Conservation (phyloP, 352 stramenopile species). For the Pythium aphanidermatum region DNA sequence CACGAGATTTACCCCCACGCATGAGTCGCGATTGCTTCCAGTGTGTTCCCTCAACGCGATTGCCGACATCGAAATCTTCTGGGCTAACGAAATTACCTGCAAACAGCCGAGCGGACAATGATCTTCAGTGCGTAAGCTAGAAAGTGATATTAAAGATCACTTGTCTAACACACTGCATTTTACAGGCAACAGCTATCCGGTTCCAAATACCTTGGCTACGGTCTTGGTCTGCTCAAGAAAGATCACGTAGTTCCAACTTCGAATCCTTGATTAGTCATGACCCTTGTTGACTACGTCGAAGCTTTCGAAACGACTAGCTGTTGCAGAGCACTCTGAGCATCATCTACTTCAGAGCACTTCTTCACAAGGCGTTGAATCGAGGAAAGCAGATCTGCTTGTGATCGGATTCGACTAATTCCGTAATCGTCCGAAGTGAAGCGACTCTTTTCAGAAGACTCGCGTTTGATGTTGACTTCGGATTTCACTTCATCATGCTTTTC, state of each 20-base stretch:
- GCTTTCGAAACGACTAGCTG: no score
- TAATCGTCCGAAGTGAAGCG: slow-evolving; percentile 31
- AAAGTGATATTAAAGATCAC: background rate
- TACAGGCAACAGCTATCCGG: slow-evolving; percentile 34
- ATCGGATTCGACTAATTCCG: slow-evolving; percentile 35
- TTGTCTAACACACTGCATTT: background rate
- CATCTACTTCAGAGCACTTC: slow-evolving; percentile 25
- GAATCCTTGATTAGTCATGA: slow-evolving; percentile 9
- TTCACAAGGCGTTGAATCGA: slow-evolving; percentile 41
- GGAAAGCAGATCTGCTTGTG: slow-evolving; percentile 41
- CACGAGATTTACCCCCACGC: background rate
- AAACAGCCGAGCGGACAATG: slow-evolving; percentile 13
- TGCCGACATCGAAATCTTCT: no score
- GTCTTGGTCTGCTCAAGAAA: slow-evolving; percentile 71
- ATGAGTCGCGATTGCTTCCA: slow-evolving; percentile 60
- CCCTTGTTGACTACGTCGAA: no score
- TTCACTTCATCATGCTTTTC: background rate
- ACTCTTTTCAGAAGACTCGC: background rate
- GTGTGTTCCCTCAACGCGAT: slow-evolving; percentile 26
- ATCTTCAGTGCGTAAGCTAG: slow-evolving; percentile 1
- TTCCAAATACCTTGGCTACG: slow-evolving; percentile 72
- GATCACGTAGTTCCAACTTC: slow-evolving; percentile 49
- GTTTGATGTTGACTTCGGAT: background rate
- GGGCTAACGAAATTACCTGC: no score
- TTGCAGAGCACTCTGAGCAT: no score